Base-by-base conservation (phyloP, 352 stramenopile genomes). In the Pythium sp. region DNA sequence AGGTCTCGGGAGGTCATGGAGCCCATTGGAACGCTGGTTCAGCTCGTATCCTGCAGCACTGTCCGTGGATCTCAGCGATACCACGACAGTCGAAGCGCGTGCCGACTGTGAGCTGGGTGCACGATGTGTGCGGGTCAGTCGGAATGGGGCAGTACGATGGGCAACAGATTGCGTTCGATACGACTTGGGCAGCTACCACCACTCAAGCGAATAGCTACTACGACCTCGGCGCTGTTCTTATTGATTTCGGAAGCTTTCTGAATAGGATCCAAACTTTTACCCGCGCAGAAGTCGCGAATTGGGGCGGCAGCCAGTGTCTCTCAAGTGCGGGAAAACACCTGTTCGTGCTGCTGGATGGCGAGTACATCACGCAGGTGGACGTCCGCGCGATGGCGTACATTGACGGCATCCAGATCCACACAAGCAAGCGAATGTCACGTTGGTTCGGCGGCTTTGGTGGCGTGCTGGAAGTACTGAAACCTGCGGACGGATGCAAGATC, bases 371-470 rank as follows among this genome's bases (percentile, higher is more conserved):
- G 30, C 73, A 70, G 15, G 75, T 92, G 5, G 80, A 90, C 49
- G 68, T 90, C 1, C 73, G 80, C 2, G 77, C 82, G 0, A 81
- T 81, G 73, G 80, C 79, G 12, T 92, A 79, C 79, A 80, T 92
- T 38, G 82, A 92, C 61, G 84, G 82, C 7, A 64, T 92, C 15
- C 79, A 87, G 55, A 71, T 92, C 14, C 76, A 89, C 69, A 92
- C 84, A 3, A 92, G 90, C 55, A 20, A 77, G 34, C 77, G 79
- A 2, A 79, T 73, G 1, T 82, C 84, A 36, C 77, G 75, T n/a
- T 90, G 84, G 84, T 89, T 75, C 49, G 84, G 84, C 18, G 82
- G 84, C 3, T 82, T 77, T 55, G 84, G 84, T 18, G 84, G 84
- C 5, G 46, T 69, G 34, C 55, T 87, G 4, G 72, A 90, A 49